A percentile compares a stretch with the other conserved stretches of the same genome.
These are phyloP conservation scores for Paracoccidioides lutzii DNA, from an alignment of 2,329 filamentous ascomycete genomes.

Conservation along the genomic window DNA sequence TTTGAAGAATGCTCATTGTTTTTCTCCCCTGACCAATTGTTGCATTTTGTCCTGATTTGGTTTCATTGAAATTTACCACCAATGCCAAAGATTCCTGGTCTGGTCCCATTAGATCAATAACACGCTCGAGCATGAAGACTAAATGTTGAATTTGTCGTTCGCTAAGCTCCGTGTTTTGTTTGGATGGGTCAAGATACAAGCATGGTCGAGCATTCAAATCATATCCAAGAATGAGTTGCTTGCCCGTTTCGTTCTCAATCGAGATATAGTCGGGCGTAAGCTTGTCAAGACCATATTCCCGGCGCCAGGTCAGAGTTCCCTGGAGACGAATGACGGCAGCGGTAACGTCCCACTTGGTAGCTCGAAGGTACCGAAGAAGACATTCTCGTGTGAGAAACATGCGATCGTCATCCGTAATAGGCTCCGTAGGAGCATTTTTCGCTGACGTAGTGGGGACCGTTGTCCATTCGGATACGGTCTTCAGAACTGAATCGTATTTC, in stretches of 20 bases:
- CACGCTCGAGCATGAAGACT: conserved; percentile 88
- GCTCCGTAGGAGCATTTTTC: conserved; percentile 44
- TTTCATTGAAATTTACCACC: conserved; percentile 81
- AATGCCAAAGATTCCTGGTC: conserved; percentile 78
- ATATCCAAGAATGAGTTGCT: conserved; percentile 80
- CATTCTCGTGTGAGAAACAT: conserved; percentile 90
- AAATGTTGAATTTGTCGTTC: conserved; percentile 85
- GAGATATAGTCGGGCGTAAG: conserved; percentile 73
- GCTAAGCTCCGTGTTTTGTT: conserved; percentile 81
- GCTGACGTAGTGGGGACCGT: conserved; percentile 52
- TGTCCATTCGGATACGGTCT: conserved; percentile 56
- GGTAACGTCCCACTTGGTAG: conserved; percentile 74
- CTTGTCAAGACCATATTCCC: conserved; percentile 73
- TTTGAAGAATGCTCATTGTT: conserved; percentile 83
- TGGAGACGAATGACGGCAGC: conserved; percentile 69
- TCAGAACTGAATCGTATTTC: conserved; percentile 70
- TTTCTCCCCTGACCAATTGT: conserved; percentile 64
- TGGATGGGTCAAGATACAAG: conserved; percentile 76
- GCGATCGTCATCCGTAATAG: conserved; percentile 65
- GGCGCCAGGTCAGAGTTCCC: conserved; percentile 71
- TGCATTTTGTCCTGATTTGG: conserved; percentile 63
- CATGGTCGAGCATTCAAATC: conserved; percentile 79
- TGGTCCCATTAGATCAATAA: conserved; percentile 74
- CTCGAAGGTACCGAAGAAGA: conserved; percentile 80
- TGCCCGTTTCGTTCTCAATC: conserved; percentile 90